Base-by-base conservation (phyloP, 352 stramenopile species). In the Pythium guiyangense region DNA sequence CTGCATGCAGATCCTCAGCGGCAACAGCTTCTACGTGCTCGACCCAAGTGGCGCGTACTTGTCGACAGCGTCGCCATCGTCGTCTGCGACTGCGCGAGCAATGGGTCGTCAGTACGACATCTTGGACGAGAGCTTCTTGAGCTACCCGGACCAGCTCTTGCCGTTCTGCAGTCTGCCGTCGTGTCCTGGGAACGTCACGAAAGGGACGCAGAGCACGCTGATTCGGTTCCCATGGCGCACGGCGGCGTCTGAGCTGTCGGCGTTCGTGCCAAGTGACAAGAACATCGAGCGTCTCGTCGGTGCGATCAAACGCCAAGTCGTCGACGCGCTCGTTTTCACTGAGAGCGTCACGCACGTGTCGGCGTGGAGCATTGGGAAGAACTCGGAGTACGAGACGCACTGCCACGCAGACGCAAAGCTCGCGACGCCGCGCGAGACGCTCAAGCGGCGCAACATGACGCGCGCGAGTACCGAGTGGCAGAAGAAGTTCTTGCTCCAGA, bases 1-100 rank as follows among this genome's bases (percentile, higher is more conserved):
- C 35, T 92, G 79, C 57, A 75, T 90, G 61, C 83, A 92, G 55
- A 86, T 92, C 62, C 59, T 92, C 6, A 90, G 76, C 52, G 83
- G 78, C 27, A 71, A 84, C n/a, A 67, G 67, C 0, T 90, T 90
- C 49, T 92, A 88, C 50, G 67, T 92, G 42, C 57, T 92, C n/a
- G 83, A 92, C 59, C 83, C 83, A 15, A 83, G 62, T 22, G 75
- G 73, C n/a, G 54, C 53, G 22, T 85, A 82, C 52, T 43, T 86
- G 8, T 49, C 72, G 4, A 15, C 42, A 25, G n/a, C 42, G 42
- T 47, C 42, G 18, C 9, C 39, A 3, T 27, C 18, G 3, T 25
- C 50, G 53, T 40, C 34, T 2, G 40, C 52, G 8, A 17, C 45
- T 26, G 44, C 47, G 17, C 27, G 22, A 35, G 70, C 60, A 51